Evolutionary conservation across 768 basidiomycete species (phyloP).

Genomic region (Amanita rubescens): DNA sequence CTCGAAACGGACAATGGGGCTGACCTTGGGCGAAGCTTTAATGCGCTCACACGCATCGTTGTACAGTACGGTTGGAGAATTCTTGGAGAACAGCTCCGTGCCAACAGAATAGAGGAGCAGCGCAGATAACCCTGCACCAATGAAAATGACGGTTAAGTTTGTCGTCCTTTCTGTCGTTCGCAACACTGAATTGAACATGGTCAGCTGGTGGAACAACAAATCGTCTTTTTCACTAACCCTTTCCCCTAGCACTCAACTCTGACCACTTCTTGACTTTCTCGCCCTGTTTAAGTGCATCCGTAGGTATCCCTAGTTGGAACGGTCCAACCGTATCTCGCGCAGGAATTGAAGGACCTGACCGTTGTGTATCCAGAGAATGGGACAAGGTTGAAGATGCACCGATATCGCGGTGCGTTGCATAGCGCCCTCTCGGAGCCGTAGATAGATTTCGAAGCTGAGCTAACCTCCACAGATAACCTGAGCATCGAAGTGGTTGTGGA

Average conservation of each 20-base stretch:
- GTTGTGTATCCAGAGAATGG: slow-evolving; percentile 57
- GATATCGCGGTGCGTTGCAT: slow-evolving; percentile 40
- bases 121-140: slow-evolving; percentile 76
- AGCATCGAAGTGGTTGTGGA: neutral
- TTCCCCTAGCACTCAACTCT: slow-evolving; percentile 67
- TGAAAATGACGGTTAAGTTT: slow-evolving; percentile 49
- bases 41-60: slow-evolving; percentile 50
- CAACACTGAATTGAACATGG: slow-evolving; percentile 27
- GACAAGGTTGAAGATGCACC: slow-evolving; percentile 43
- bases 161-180: slow-evolving; percentile 43
- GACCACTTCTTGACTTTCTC: slow-evolving; percentile 70
- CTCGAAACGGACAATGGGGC: slow-evolving; percentile 11
- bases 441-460: neutral
- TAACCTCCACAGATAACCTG: neutral
- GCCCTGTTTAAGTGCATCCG: slow-evolving; percentile 42
- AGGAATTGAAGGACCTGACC: slow-evolving; percentile 23
- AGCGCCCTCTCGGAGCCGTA: slow-evolving; percentile 19
- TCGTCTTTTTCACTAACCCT: slow-evolving; percentile 38
- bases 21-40: slow-evolving; percentile 37
- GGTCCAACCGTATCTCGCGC: slow-evolving; percentile 66
- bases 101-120: slow-evolving; percentile 74
- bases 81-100: slow-evolving; percentile 81
- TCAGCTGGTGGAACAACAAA: slow-evolving; percentile 4
- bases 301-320: slow-evolving; percentile 66
- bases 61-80: slow-evolving; percentile 80